Percentiles rank a stretch among this genome's conserved stretches.
These are phyloP conservation scores for Beauveria rudraprayagi DNA, from an alignment of 2,329 filamentous ascomycete species.

Conservation along the genomic window DNA sequence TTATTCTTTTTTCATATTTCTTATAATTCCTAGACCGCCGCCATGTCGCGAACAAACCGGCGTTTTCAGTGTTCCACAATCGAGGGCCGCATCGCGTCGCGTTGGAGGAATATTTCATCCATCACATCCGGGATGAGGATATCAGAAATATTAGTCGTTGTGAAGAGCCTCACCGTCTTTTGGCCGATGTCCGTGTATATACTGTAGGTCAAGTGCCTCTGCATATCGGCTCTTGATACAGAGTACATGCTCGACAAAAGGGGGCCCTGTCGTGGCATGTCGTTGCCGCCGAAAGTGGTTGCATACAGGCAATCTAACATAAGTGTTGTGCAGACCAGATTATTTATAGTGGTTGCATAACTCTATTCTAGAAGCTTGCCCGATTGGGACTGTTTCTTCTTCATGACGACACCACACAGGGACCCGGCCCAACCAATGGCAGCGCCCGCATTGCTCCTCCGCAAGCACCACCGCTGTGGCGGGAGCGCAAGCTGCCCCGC, in stretches of 20 bases:
- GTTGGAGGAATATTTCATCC: background rate
- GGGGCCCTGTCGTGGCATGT: background rate
- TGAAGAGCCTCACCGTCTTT: background rate
- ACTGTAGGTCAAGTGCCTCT: background rate
- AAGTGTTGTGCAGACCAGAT: background rate
- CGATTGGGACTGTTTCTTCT: background rate
- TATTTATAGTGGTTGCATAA: conserved; percentile 11
- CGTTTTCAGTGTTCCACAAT: background rate
- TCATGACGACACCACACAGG: background rate
- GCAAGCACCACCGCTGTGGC: conserved; percentile 7
- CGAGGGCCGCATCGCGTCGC: background rate
- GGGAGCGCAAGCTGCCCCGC: background rate
- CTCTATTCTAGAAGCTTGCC: conserved; percentile 8
- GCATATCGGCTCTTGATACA: background rate
- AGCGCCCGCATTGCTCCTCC: background rate
- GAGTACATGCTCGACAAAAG: background rate
- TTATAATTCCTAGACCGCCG: background rate
- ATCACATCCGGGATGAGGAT: background rate
- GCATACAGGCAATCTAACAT: background rate
- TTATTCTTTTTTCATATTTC: background rate
- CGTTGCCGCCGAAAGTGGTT: background rate
- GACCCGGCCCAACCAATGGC: background rate
- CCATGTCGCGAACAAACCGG: background rate
- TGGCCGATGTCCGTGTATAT: background rate
- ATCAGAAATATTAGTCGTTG: background rate